Conservation (phyloP, 257 asterid species). For the Penstemon davidsonii region DNA sequence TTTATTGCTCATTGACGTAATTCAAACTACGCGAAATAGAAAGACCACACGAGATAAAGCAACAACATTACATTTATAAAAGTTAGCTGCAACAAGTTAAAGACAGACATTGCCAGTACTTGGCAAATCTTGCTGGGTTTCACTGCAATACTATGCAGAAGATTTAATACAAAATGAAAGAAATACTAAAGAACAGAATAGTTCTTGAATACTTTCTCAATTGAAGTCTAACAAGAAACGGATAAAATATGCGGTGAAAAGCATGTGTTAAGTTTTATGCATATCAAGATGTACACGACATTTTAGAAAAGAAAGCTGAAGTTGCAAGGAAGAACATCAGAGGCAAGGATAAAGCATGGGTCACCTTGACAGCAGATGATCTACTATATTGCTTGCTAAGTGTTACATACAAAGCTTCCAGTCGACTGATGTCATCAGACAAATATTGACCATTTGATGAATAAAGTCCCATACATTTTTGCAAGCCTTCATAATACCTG, state of each 20-base stretch:
- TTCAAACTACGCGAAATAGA: conserved; percentile 11
- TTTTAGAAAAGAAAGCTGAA: neutral
- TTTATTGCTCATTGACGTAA: conserved; percentile 10
- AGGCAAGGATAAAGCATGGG: conserved; percentile 11
- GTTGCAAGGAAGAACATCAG: conserved; percentile 11
- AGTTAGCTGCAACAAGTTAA: neutral
- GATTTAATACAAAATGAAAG: neutral
- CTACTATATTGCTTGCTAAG: conserved; percentile 66
- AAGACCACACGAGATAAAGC: neutral
- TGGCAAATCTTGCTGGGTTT: neutral
- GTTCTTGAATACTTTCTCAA: neutral
- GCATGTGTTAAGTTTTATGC: conserved; percentile 7
- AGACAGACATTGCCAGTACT: neutral
- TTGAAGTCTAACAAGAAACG: neutral
- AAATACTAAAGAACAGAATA: neutral
- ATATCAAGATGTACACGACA: neutral
- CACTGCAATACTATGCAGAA: conserved; percentile 17
- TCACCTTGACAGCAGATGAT: conserved; percentile 98
- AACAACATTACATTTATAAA: neutral
- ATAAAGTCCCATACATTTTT: conserved; percentile 76
- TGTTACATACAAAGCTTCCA: conserved; percentile 73
- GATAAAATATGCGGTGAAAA: neutral
- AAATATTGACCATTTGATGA: conserved; percentile 64
- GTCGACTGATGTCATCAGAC: conserved; percentile 57
- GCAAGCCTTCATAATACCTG: conserved; percentile 96